Conservation (phyloP, 768 basidiomycete species). For the Lactarius hengduanensis region DNA sequence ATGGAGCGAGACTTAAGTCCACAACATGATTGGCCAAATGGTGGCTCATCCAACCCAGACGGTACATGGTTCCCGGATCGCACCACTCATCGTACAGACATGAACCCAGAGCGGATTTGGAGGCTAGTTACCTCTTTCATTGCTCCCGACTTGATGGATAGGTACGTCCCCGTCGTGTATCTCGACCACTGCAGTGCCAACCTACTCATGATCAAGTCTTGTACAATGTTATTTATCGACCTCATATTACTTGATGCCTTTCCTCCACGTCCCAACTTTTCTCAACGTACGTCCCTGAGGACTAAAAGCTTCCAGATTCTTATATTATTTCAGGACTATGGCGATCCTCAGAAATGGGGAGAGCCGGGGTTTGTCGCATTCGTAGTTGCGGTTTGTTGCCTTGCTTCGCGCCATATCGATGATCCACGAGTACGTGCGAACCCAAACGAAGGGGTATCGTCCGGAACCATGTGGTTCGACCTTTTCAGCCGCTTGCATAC, state of each 20-base stretch:
- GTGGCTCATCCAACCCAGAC: constrained; percentile 8
- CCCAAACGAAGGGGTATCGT: constrained; percentile 79
- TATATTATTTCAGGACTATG: constrained; percentile 66
- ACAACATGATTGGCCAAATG: constrained; percentile 23
- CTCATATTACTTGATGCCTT: constrained; percentile 90
- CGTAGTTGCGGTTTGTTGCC: constrained; percentile 89
- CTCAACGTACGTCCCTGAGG: constrained; percentile 53
- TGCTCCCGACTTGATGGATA: constrained; percentile 90
- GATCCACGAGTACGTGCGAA: constrained; percentile 86
- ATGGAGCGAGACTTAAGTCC: constrained; percentile 35
- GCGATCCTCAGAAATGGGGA: constrained; percentile 92
- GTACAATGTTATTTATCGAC: constrained; percentile 87
- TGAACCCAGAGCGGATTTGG: constrained; percentile 88
- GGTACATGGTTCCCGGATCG: constrained; percentile 83
- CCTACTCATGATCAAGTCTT: constrained; percentile 45
- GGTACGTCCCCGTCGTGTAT: constrained; percentile 45
- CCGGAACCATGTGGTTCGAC: constrained; percentile 91
- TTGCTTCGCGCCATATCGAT: constrained; percentile 90
- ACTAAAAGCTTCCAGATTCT: constrained; percentile 20
- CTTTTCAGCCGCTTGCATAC: constrained; percentile 83
- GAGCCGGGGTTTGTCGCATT: constrained; percentile 94
- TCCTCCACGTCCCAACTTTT: constrained; percentile 89
- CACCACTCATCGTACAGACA: constrained; percentile 66
- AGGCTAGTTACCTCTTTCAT: constrained; percentile 83
- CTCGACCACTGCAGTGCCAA: constrained; percentile 1